phyloP scores from a whole-genome alignment of 1,284 basidiomycete species.

The Pseudozyma sp. region DNA sequence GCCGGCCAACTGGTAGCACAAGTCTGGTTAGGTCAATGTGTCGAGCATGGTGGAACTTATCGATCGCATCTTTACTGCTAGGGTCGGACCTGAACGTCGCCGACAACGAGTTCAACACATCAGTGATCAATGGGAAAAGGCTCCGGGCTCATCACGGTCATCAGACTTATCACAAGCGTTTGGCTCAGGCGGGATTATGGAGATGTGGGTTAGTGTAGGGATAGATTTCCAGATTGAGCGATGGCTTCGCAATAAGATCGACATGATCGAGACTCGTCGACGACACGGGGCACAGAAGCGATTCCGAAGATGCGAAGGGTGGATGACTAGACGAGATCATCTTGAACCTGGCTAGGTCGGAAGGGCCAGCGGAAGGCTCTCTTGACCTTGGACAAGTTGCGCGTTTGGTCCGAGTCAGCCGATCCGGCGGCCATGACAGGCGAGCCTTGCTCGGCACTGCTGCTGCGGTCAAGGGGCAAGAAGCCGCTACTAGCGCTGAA shows the following conservation, averaged over 20 bases:
- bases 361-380: constrained; percentile 54
- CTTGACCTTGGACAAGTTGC: constrained; percentile 48
- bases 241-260: constrained; percentile 9
- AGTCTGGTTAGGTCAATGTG: too few relatives aligned
- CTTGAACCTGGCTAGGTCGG: constrained; percentile 43
- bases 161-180: background rate
- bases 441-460: constrained; percentile 26
- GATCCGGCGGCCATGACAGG: constrained; percentile 3
- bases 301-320: background rate
- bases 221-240: constrained; percentile 16
- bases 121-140: too few relatives aligned
- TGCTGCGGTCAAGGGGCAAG: constrained; percentile 44
- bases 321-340: constrained; percentile 28
- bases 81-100: too few relatives aligned
- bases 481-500: constrained; percentile 32
- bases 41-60: too few relatives aligned
- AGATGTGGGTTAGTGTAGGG: background rate
- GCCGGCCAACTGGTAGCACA: too few relatives aligned
- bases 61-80: too few relatives aligned
- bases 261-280: background rate
- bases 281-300: background rate
- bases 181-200: background rate
- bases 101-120: too few relatives aligned
- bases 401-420: constrained; percentile 24
- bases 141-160: background rate